Conservation (phyloP, 345 rosid species). For the Cardamine occulta region DNA sequence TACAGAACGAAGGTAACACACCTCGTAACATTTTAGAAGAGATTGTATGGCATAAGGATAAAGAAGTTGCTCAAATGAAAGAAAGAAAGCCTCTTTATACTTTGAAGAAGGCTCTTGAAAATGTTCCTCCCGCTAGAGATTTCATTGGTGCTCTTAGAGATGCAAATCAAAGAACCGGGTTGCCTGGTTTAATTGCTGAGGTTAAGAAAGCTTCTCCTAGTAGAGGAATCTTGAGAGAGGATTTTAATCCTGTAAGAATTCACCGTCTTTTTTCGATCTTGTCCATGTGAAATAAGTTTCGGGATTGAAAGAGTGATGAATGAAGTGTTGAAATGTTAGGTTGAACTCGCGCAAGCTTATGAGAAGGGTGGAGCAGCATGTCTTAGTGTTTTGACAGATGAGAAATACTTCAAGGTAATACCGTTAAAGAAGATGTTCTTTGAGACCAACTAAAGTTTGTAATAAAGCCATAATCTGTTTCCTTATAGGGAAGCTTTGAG, state of each 20-base stretch:
- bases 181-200: slow-evolving; percentile 95
- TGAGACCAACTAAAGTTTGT: neutral
- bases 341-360: slow-evolving; percentile 79
- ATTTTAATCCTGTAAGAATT: slow-evolving; percentile 76
- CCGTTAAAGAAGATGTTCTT: neutral
- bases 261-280: neutral
- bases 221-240: slow-evolving; percentile 82
- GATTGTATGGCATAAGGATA: slow-evolving; percentile 86
- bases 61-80: slow-evolving; percentile 71
- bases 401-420: slow-evolving; percentile 76
- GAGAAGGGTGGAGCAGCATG: slow-evolving; percentile 97
- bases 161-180: slow-evolving; percentile 66
- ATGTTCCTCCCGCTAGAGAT: slow-evolving; percentile 72
- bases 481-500: slow-evolving; percentile 84
- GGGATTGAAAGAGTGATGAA: neutral
- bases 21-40: slow-evolving; percentile 91
- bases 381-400: slow-evolving; percentile 90
- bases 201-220: slow-evolving; percentile 99
- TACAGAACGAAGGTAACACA: slow-evolving; percentile 79
- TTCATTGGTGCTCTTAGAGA: slow-evolving; percentile 80
- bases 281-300: neutral
- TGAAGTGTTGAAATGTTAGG: slow-evolving; percentile 50
- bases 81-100: slow-evolving; percentile 60
- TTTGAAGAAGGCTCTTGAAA: slow-evolving; percentile 60
- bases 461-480: slow-evolving; percentile 14